phyloP scores from a whole-genome alignment of 1,284 basidiomycete genomes.

The Leucoagaricus sp. region DNA sequence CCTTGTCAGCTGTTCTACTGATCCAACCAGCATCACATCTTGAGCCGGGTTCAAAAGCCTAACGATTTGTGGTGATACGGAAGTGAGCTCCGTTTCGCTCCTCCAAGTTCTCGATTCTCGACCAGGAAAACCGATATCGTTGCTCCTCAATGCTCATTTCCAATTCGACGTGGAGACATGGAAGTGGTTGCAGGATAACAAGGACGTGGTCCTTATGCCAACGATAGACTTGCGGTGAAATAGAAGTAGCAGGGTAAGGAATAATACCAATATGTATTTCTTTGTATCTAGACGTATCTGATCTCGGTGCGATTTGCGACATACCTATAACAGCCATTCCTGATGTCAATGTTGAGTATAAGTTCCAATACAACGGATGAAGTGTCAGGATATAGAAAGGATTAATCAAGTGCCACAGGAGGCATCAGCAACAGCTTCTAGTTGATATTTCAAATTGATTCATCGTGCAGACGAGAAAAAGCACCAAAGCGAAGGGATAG shows the following conservation, averaged over 20 bases:
- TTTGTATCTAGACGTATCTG: neutral
- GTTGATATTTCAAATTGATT: slow-evolving; percentile 61
- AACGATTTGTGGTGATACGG: slow-evolving; percentile 22
- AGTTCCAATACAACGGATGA: neutral
- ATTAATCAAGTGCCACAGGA: slow-evolving; percentile 58
- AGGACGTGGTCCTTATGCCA: slow-evolving; percentile 19
- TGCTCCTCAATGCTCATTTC: slow-evolving; percentile 25
- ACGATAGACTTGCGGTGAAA: neutral
- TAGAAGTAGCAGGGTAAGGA: neutral
- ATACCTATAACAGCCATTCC: neutral
- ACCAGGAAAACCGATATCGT: slow-evolving; percentile 11
- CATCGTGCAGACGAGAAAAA: slow-evolving; percentile 22
- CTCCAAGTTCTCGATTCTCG: slow-evolving; percentile 23
- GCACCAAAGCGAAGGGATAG: slow-evolving; percentile 9
- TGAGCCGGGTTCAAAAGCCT: slow-evolving; percentile 25
- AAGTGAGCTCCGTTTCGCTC: slow-evolving; percentile 26
- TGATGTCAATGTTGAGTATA: neutral
- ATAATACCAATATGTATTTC: slow-evolving; percentile 3
- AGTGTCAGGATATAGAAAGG: slow-evolving; percentile 14
- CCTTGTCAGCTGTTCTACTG: slow-evolving; percentile 11
- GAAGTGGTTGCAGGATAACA: slow-evolving; percentile 26
- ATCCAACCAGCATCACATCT: neutral
- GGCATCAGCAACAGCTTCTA: slow-evolving; percentile 87
- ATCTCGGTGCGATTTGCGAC: neutral
- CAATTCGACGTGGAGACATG: slow-evolving; percentile 26